A percentile compares a stretch with the other conserved stretches of the same genome.
Evolutionary conservation across 177 flowering plant species (phyloP).

Genomic region (Telopea speciosissima): DNA sequence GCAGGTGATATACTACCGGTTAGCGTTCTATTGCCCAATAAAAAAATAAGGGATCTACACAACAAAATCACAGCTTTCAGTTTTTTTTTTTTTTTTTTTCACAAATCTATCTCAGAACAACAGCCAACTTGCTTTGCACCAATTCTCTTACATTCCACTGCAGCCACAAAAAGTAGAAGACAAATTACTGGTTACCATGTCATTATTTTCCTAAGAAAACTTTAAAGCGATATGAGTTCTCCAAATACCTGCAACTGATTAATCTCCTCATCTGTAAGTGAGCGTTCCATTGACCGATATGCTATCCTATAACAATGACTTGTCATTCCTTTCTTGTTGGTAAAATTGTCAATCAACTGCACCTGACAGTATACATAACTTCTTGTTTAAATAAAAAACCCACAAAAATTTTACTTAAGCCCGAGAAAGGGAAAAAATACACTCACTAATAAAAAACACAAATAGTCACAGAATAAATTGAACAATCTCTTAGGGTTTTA

Average conservation of each 20-base stretch:
- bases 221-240: background rate
- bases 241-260: constrained; percentile 77
- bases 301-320: constrained; percentile 89
- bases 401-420: background rate
- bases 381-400: background rate
- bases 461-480: no score
- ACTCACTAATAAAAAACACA: no score
- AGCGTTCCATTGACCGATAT: constrained; percentile 93
- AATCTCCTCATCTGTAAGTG: constrained; percentile 88
- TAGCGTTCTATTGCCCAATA: no score
- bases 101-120: constrained; percentile 38
- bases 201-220: background rate
- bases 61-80: background rate
- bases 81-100: no score
- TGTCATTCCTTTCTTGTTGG: constrained; percentile 94
- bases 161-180: constrained; percentile 14
- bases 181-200: background rate
- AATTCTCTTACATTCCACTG: constrained; percentile 67
- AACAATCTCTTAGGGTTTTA: no score
- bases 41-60: background rate
- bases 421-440: background rate
- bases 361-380: constrained; percentile 38
- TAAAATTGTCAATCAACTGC: constrained; percentile 72
- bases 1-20: no score
- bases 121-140: constrained; percentile 54